Percentiles rank a stretch among this genome's conserved stretches.
phyloP scores from a whole-genome alignment of 352 stramenopile species.

The Hyaloperonospora brassicae region DNA sequence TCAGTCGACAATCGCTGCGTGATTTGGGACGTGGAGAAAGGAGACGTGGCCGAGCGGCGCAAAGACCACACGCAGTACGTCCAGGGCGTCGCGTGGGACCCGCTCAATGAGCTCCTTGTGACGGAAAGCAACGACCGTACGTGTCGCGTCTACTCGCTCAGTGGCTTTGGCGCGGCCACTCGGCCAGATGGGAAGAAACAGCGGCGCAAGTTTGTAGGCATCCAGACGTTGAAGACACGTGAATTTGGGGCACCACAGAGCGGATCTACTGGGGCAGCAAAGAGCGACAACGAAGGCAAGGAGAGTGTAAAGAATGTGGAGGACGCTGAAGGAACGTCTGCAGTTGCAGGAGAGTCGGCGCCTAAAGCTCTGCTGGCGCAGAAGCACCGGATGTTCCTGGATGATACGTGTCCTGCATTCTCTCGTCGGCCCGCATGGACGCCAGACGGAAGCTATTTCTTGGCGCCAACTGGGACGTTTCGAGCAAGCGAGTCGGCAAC shows the following conservation, averaged over 20 bases:
- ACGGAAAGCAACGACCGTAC: slow-evolving; percentile 92
- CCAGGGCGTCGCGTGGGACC: slow-evolving; percentile 94
- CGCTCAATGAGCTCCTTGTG: slow-evolving; percentile 89
- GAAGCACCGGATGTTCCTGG: slow-evolving; percentile 87
- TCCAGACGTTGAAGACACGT: slow-evolving; percentile 73
- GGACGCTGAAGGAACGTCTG: neutral
- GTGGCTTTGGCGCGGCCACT: slow-evolving; percentile 48
- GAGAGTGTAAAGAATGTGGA: slow-evolving; percentile 1
- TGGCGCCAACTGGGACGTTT: slow-evolving; percentile 81
- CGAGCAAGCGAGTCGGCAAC: slow-evolving; percentile 33
- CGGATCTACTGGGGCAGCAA: slow-evolving; percentile 5
- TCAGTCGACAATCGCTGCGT: slow-evolving; percentile 90
- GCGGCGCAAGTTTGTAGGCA: slow-evolving; percentile 59
- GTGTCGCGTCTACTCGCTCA: slow-evolving; percentile 87
- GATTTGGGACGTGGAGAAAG: slow-evolving; percentile 82
- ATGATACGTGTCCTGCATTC: slow-evolving; percentile 93
- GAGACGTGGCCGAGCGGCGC: slow-evolving; percentile 70
- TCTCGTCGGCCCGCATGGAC: slow-evolving; percentile 90
- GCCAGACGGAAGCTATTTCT: slow-evolving; percentile 88
- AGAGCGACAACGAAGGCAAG: slow-evolving; percentile 14
- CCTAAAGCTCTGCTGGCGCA: slow-evolving; percentile 15
- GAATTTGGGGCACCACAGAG: slow-evolving; percentile 31
- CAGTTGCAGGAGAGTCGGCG: slow-evolving; percentile 3
- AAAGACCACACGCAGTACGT: slow-evolving; percentile 95
- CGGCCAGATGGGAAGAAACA: slow-evolving; percentile 55